Evolutionary conservation across 345 rosid species (phyloP).

Genomic region (Salix purpurea): DNA sequence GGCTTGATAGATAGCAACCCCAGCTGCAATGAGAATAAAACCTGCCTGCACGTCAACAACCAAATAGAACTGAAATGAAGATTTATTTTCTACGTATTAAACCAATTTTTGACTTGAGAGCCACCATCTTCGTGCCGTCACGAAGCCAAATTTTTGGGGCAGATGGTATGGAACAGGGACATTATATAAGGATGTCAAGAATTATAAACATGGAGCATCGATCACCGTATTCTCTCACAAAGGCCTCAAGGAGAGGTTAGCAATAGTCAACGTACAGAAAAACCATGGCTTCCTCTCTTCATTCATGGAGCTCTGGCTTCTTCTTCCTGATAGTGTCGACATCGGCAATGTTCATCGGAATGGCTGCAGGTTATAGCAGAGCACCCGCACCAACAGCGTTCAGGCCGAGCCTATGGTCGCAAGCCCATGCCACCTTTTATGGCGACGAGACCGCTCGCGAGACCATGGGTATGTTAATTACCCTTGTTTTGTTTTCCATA

Average conservation of each 20-base stretch:
- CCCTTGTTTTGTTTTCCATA: background rate
- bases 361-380: slow-evolving; percentile 10
- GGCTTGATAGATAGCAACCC: background rate
- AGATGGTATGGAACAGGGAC: background rate
- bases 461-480: slow-evolving; percentile 15
- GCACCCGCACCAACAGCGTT: slow-evolving; percentile 12
- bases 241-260: background rate
- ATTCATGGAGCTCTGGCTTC: slow-evolving; percentile 41
- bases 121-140: slow-evolving; percentile 20
- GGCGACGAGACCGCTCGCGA: slow-evolving; percentile 27
- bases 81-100: background rate
- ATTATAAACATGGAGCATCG: slow-evolving; percentile 1
- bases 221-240: background rate
- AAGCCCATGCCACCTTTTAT: slow-evolving; percentile 29
- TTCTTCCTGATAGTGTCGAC: slow-evolving; percentile 22
- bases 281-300: slow-evolving; percentile 24
- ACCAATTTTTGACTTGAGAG: slow-evolving; percentile 10
- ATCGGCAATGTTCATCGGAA: slow-evolving; percentile 15
- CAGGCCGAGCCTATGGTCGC: slow-evolving; percentile 34
- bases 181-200: slow-evolving; percentile 1
- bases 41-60: slow-evolving; percentile 27
- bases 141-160: background rate
- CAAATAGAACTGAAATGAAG: background rate
- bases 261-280: background rate
- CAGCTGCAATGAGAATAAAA: background rate